phyloP scores from a whole-genome alignment of 2,329 filamentous ascomycete genomes.

The Claviceps spartinae region DNA sequence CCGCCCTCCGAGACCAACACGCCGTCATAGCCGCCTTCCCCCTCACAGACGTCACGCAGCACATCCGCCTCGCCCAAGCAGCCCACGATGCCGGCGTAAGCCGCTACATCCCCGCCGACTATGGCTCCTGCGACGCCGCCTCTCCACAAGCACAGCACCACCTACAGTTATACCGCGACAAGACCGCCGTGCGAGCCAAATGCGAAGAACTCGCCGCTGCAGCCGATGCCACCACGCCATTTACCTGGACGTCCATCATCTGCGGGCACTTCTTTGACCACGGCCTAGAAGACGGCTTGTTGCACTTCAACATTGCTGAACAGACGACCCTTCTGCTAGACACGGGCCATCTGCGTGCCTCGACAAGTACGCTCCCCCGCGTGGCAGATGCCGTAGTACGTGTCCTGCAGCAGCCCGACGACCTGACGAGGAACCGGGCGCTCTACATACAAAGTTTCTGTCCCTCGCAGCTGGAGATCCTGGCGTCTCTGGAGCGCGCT shows the following conservation, averaged over 20 bases:
- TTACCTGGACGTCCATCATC: conserved; percentile 38
- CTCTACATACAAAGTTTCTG: conserved; percentile 33
- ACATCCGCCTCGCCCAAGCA: conserved; percentile 40
- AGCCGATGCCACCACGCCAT: conserved; percentile 12
- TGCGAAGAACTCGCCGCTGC: conserved; percentile 18
- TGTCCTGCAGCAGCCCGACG: conserved; percentile 31
- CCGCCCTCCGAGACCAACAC: conserved; percentile 40
- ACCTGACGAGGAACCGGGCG: conserved; percentile 32
- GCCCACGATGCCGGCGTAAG: conserved; percentile 45
- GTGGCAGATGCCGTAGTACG: conserved; percentile 36
- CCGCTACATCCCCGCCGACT: conserved; percentile 50
- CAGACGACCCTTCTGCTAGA: conserved; percentile 34
- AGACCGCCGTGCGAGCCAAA: conserved; percentile 18
- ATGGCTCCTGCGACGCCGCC: conserved; percentile 25
- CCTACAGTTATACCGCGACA: conserved; percentile 21
- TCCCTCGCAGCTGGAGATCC: conserved; percentile 32
- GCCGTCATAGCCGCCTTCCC: conserved; percentile 34
- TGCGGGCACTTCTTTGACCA: conserved; percentile 38
- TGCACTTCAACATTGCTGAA: conserved; percentile 30
- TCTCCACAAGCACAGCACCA: conserved; percentile 20
- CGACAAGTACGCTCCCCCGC: conserved; percentile 32
- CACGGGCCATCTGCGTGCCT: conserved; percentile 35
- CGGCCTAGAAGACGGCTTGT: conserved; percentile 23
- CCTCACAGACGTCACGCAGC: conserved; percentile 29
- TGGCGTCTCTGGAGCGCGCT: conserved; percentile 35